Percentiles rank a stretch among this genome's conserved stretches.
These are phyloP conservation scores for Rhodotorula taiwanensis DNA, from an alignment of 768 basidiomycete species.

Conservation along the genomic window DNA sequence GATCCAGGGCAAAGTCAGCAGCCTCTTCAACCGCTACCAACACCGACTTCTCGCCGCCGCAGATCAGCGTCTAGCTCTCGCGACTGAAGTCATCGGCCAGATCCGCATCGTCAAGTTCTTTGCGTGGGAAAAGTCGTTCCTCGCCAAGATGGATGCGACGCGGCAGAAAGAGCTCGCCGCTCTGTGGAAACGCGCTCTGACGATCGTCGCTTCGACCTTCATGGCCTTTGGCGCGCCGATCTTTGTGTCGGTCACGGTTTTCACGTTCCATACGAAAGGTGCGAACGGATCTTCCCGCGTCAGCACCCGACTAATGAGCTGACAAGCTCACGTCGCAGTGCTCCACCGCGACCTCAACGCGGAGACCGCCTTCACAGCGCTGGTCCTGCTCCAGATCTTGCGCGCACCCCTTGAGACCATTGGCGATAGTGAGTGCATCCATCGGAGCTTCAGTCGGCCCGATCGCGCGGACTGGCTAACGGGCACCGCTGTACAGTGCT, in stretches of 20 bases:
- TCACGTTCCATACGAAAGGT: constrained; percentile 38
- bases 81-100: constrained; percentile 47
- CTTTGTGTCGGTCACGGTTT: constrained; percentile 45
- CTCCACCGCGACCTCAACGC: constrained; percentile 45
- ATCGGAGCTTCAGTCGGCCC: not conserved
- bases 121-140: constrained; percentile 47
- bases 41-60: constrained; percentile 45
- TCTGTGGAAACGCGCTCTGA: constrained; percentile 35
- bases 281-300: not conserved
- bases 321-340: constrained; percentile 12
- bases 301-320: not conserved
- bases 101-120: constrained; percentile 48
- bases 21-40: constrained; percentile 38
- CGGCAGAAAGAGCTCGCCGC: constrained; percentile 44
- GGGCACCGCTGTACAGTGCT: constrained; percentile 16
- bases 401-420: constrained; percentile 45
- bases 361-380: constrained; percentile 48
- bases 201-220: constrained; percentile 34
- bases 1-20: constrained; percentile 27
- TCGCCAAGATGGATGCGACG: constrained; percentile 44
- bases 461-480: not conserved
- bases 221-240: constrained; percentile 45
- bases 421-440: constrained; percentile 35
- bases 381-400: constrained; percentile 49
- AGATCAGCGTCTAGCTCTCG: constrained; percentile 46